A percentile compares a stretch with the other conserved stretches of the same genome.
Evolutionary conservation across 805 yeast genomes (phyloP).

Genomic region (Wickerhamiella musiphila): DNA sequence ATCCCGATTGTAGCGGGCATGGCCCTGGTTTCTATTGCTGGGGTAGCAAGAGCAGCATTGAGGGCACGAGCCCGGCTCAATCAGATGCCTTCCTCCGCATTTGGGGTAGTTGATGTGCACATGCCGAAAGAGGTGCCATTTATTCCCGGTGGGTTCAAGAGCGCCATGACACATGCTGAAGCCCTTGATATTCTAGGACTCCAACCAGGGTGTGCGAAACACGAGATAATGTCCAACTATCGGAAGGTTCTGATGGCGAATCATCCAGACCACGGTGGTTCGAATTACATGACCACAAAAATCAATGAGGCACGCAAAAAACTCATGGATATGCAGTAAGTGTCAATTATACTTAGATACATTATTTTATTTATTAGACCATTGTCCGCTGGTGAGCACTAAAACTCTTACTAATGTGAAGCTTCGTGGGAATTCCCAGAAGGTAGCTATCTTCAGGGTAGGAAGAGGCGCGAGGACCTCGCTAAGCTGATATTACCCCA

Average conservation of each 20-base stretch:
- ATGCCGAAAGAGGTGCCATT: slow-evolving; percentile 10
- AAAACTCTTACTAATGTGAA: too few species aligned
- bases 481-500: too few species aligned
- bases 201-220: slow-evolving; percentile 22
- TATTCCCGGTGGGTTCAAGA: slow-evolving; percentile 21
- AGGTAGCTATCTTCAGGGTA: too few species aligned
- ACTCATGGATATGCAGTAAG: not conserved
- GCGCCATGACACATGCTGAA: slow-evolving; percentile 33
- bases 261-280: slow-evolving; percentile 92
- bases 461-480: too few species aligned
- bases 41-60: slow-evolving; percentile 21
- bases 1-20: slow-evolving; percentile 18
- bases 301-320: slow-evolving; percentile 65
- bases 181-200: slow-evolving; percentile 35
- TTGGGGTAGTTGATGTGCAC: slow-evolving; percentile 12
- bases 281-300: slow-evolving; percentile 75
- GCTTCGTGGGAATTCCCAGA: too few species aligned
- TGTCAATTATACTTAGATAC: slow-evolving; percentile 48
- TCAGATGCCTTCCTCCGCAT: slow-evolving; percentile 18
- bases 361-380: slow-evolving; percentile 20
- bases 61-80: slow-evolving; percentile 18
- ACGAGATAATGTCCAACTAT: slow-evolving; percentile 61
- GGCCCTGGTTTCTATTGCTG: slow-evolving; percentile 15
- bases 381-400: too few species aligned
- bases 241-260: slow-evolving; percentile 72